phyloP scores from a whole-genome alignment of 1,284 basidiomycete species.

The Tetrapyrgos nigripes region DNA sequence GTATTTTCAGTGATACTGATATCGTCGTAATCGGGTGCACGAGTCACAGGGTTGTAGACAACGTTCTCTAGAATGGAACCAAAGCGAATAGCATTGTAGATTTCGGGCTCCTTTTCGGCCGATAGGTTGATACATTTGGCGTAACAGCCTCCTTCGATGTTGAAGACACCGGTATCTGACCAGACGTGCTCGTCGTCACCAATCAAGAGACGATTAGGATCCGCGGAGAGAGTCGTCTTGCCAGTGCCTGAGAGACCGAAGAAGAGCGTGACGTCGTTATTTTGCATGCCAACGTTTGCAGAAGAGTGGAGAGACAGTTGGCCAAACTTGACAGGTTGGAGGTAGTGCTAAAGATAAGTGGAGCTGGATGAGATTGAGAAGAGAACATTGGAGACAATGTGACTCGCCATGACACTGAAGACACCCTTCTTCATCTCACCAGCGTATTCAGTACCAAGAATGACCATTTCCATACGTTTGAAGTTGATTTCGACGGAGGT shows the following conservation, averaged over 20 bases:
- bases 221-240: constrained; percentile 97
- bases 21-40: constrained; percentile 95
- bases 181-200: constrained; percentile 99
- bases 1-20: constrained; percentile 98
- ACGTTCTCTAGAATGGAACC: constrained; percentile 99
- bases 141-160: constrained; percentile 99
- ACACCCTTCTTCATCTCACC: constrained; percentile 99
- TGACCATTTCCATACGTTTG: constrained; percentile 99
- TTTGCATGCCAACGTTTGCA: constrained; percentile 92
- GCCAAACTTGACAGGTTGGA: constrained; percentile 98
- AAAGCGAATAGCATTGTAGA: constrained; percentile 94
- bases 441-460: constrained; percentile 99
- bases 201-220: constrained; percentile 90
- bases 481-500: constrained; percentile 99
- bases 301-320: constrained; percentile 99
- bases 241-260: constrained; percentile 99
- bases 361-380: constrained; percentile 19
- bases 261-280: constrained; percentile 96
- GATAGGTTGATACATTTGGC: constrained; percentile 98
- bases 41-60: constrained; percentile 91
- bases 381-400: constrained; percentile 16
- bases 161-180: constrained; percentile 98
- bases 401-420: constrained; percentile 93
- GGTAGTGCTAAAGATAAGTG: constrained; percentile 76
- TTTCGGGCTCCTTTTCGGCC: constrained; percentile 97